These are phyloP conservation scores for Colletotrichum chlorophyti DNA, from an alignment of 2,329 filamentous ascomycete species.

Conservation along the genomic window DNA sequence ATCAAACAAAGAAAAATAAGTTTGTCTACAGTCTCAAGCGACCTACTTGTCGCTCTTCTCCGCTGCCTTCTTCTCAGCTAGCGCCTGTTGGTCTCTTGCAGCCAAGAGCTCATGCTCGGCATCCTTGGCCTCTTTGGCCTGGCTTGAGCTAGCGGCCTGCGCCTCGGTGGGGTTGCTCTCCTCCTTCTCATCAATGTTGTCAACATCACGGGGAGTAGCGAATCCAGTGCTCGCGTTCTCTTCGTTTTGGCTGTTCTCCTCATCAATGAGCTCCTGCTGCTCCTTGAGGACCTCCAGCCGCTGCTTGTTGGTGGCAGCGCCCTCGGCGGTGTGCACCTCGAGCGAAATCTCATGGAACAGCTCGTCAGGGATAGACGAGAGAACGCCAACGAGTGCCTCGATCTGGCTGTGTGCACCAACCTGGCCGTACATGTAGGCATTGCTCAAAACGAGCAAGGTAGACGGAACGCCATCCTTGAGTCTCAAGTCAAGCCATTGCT, in stretches of 20 bases:
- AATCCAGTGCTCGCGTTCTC: conserved; percentile 78
- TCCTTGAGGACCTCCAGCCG: conserved; percentile 97
- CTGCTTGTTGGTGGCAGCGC: conserved; percentile 98
- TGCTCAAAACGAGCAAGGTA: conserved; percentile 92
- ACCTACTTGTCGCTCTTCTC: conserved; percentile 48
- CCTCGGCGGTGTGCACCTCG: conserved; percentile 95
- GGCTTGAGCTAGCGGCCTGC: conserved; percentile 41
- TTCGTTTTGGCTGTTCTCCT: conserved; percentile 92
- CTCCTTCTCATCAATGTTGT: conserved; percentile 95
- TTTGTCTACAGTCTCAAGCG: conserved; percentile 30
- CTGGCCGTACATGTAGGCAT: conserved; percentile 96
- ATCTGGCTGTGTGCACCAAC: conserved; percentile 91
- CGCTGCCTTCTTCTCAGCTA: conserved; percentile 38
- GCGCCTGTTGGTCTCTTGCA: conserved; percentile 33
- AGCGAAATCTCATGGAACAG: conserved; percentile 99
- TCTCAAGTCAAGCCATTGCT: conserved; percentile 92
- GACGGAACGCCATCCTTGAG: conserved; percentile 96
- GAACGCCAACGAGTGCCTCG: conserved; percentile 87
- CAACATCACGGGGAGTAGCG: conserved; percentile 80
- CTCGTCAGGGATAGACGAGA: conserved; percentile 95
- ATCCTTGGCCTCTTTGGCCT: conserved; percentile 44
- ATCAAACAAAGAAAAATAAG: conserved; percentile 27
- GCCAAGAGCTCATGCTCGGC: conserved; percentile 48
- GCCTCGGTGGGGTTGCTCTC: conserved; percentile 66
- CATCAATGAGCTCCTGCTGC: conserved; percentile 96